Conservation (phyloP, 1,284 basidiomycete genomes). For the Malassezia caprae region DNA sequence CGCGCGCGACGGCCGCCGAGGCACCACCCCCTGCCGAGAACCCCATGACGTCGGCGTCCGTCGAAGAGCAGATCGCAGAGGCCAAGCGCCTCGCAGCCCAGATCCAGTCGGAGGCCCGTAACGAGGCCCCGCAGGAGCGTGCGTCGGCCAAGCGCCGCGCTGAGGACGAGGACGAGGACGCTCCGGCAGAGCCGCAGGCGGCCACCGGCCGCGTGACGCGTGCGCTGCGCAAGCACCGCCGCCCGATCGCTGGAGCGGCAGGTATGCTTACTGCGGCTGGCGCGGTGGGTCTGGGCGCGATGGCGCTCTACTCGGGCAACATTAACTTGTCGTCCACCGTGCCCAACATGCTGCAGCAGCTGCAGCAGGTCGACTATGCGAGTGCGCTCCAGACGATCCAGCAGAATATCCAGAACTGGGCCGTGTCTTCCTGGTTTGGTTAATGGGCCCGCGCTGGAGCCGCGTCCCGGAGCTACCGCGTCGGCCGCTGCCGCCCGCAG, state of each 20-base stretch:
- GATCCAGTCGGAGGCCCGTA: constrained; percentile 20
- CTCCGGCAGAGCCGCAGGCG: constrained; percentile 17
- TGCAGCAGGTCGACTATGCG: constrained; percentile 21
- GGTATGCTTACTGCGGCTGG: constrained; percentile 37
- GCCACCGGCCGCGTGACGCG: constrained; percentile 4
- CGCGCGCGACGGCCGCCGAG: neutral
- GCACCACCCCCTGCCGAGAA: neutral
- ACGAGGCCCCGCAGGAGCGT: constrained; percentile 23
- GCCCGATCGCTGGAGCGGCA: constrained; percentile 33
- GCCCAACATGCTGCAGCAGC: constrained; percentile 8
- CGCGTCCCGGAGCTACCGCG: neutral
- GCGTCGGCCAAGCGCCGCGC: constrained; percentile 28
- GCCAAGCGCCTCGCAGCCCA: constrained; percentile 37
- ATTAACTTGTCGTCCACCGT: constrained; percentile 5
- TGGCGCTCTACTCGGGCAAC: constrained; percentile 39
- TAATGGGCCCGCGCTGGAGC: constrained; percentile 1
- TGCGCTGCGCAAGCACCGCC: constrained; percentile 20
- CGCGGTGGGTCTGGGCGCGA: constrained; percentile 37
- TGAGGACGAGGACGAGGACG: constrained; percentile 30
- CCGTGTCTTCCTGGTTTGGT: constrained; percentile 16
- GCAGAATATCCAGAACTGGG: constrained; percentile 32
- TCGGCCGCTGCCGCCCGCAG: neutral
- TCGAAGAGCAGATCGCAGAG: constrained; percentile 39
- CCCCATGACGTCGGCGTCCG: constrained; percentile 30
- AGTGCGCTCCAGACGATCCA: constrained; percentile 31